phyloP scores from a whole-genome alignment of 805 yeast species.

The Candida bentonensis region DNA sequence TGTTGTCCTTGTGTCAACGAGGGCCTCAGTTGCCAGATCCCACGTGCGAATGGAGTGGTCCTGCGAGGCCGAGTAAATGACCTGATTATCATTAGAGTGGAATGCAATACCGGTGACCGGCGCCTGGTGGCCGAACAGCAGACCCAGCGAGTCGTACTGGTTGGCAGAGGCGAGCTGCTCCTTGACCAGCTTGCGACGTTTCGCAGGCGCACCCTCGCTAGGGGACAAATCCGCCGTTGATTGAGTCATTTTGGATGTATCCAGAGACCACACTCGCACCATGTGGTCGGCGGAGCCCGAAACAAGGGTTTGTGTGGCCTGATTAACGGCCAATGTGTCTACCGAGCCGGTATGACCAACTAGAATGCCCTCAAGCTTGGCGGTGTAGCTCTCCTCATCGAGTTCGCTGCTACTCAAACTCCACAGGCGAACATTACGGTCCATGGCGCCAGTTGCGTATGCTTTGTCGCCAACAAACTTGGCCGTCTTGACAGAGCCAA shows the following conservation, averaged over 20 bases:
- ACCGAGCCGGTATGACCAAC: slow-evolving; percentile 87
- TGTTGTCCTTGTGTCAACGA: slow-evolving; percentile 79
- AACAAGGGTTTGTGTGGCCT: slow-evolving; percentile 26
- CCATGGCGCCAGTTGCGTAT: slow-evolving; percentile 77
- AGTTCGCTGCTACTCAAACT: too few relatives aligned
- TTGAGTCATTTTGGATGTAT: slow-evolving; percentile 32
- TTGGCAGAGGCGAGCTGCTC: slow-evolving; percentile 54
- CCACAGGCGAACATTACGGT: slow-evolving; percentile 83
- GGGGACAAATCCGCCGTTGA: slow-evolving; percentile 46
- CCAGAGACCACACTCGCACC: slow-evolving; percentile 81
- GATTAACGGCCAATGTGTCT: slow-evolving; percentile 53
- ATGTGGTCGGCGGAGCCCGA: slow-evolving; percentile 76
- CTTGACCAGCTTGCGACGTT: slow-evolving; percentile 71
- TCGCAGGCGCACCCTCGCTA: slow-evolving; percentile 41
- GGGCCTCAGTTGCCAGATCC: slow-evolving; percentile 80
- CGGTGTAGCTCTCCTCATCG: slow-evolving; percentile 30
- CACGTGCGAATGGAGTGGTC: slow-evolving; percentile 93
- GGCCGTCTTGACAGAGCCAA: slow-evolving; percentile 73
- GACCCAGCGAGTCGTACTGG: slow-evolving; percentile 68
- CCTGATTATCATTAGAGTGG: slow-evolving; percentile 58
- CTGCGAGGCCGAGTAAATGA: slow-evolving; percentile 87
- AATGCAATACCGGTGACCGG: slow-evolving; percentile 81
- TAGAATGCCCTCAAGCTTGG: slow-evolving; percentile 63
- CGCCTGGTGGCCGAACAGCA: slow-evolving; percentile 67
- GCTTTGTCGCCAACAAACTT: slow-evolving; percentile 65